These are phyloP conservation scores for Phtheirospermum japonicum DNA, from an alignment of 257 asterid genomes.

Conservation along the genomic window DNA sequence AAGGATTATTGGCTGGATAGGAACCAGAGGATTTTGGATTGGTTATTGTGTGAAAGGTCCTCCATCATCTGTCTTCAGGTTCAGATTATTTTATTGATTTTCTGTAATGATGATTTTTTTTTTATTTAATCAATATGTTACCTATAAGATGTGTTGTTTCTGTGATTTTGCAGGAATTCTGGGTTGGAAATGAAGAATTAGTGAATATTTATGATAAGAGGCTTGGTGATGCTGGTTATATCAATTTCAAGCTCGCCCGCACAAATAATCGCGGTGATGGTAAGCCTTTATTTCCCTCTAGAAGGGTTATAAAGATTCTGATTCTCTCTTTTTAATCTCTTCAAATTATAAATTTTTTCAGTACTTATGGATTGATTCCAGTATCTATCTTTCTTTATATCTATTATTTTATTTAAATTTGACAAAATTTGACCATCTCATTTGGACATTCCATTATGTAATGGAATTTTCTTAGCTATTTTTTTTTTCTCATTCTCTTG, in stretches of 20 bases:
- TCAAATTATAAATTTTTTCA: neutral
- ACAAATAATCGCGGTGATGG: conserved; percentile 99
- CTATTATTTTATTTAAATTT: no score
- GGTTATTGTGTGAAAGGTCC: conserved; percentile 90
- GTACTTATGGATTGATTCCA: conserved; percentile 1
- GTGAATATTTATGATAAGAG: conserved; percentile 82
- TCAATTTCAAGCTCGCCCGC: conserved; percentile 79
- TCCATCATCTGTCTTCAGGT: conserved; percentile 99
- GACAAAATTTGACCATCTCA: neutral
- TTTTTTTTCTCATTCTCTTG: neutral
- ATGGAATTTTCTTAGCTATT: conserved; percentile 11
- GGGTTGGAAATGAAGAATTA: conserved; percentile 98
- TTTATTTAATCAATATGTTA: neutral
- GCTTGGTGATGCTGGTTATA: conserved; percentile 94
- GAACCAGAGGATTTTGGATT: conserved; percentile 79
- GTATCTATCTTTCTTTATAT: neutral
- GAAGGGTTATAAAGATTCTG: neutral
- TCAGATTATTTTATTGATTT: neutral
- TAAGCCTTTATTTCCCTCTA: conserved; percentile 26
- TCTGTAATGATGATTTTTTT: conserved; percentile 9
- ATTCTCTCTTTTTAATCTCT: neutral
- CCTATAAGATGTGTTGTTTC: neutral
- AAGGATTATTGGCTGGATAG: conserved; percentile 81
- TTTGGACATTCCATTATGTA: conserved; percentile 8
- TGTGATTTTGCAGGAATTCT: conserved; percentile 61